These are phyloP conservation scores for Tylopilus felleus DNA, from an alignment of 768 basidiomycete genomes.

Conservation along the genomic window DNA sequence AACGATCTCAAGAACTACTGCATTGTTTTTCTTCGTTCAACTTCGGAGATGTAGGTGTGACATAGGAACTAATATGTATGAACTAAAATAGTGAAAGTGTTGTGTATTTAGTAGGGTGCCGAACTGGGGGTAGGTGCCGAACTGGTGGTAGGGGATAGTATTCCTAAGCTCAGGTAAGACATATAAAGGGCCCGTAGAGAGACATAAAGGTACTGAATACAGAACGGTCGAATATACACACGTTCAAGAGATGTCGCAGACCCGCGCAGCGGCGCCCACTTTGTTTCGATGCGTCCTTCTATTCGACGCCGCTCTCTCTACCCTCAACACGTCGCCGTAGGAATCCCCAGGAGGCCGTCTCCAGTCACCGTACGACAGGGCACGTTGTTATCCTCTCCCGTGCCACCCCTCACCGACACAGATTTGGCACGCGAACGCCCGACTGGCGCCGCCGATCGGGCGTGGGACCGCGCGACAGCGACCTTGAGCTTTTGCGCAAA, in stretches of 20 bases:
- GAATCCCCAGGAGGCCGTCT: background rate
- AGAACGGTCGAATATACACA: background rate
- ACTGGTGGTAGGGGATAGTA: no score
- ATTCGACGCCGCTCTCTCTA: background rate
- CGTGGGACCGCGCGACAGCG: constrained; percentile 12
- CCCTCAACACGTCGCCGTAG: background rate
- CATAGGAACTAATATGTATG: no score
- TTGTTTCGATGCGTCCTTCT: background rate
- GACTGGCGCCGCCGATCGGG: background rate
- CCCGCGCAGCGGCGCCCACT: background rate
- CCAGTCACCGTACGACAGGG: background rate
- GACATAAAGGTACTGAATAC: background rate
- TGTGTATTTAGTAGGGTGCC: no score
- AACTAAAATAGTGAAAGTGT: no score
- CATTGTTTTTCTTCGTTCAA: no score
- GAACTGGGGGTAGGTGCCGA: no score
- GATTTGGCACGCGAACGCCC: constrained; percentile 7
- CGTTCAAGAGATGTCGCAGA: background rate
- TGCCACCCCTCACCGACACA: background rate
- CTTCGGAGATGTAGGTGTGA: no score
- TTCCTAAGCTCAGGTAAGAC: background rate
- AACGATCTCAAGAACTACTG: no score
- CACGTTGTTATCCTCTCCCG: background rate
- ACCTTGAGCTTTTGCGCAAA: constrained; percentile 23
- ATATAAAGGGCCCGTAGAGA: background rate